Evolutionary conservation across 1,284 basidiomycete genomes (phyloP), one percentile per base, ranked within the genome.

Genomic region (Earliella scabrosa): DNA sequence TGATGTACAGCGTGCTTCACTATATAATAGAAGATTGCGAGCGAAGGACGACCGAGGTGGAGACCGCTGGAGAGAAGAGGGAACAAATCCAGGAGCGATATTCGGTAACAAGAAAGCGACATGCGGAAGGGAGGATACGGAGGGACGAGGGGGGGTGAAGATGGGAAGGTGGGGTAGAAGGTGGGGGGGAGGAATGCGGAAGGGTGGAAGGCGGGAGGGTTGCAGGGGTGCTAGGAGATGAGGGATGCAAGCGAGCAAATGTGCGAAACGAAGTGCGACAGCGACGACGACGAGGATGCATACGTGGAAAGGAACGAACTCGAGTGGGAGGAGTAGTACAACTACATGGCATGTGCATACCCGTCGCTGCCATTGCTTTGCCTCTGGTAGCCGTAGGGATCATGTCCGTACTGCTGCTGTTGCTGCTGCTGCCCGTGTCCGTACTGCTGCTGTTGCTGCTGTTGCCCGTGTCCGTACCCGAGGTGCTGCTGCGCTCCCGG

Each of bases 261-360:
- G 27, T 49, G 50, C 53, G 43, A 56, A 52, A 45, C 43, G n/a
- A 45, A 57, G 32, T 58, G 46, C 53, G 49, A 58, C 41, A 46
- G 44, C 40, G 47, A 57, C 40, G 50, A 50, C 43, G 48, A 54
- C 48, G 49, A 45, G 3, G 20, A 48, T 41, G 41, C 8, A 23
- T 27, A 24, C 45, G 32, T 49, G 47, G 44, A 14, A 54, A 47
- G 47, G 48, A 55, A 60, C 9, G 52, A 48, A 43, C 45, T 49
- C 43, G 35, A 54, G 52, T 54, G 38, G 54, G 45, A 29, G 52
- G 48, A 26, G 50, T 41, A 43, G 47, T 53, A 52, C 56, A 52
- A 66, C 67, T 68, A 70, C 64, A 70, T 64, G 34, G 69, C 69
- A 63, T 69, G 67, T 54, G 60, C 62, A 63, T 69, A 66, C 48